phyloP scores from a whole-genome alignment of 78 protist genomes.

The Diacronema lutheri region DNA sequence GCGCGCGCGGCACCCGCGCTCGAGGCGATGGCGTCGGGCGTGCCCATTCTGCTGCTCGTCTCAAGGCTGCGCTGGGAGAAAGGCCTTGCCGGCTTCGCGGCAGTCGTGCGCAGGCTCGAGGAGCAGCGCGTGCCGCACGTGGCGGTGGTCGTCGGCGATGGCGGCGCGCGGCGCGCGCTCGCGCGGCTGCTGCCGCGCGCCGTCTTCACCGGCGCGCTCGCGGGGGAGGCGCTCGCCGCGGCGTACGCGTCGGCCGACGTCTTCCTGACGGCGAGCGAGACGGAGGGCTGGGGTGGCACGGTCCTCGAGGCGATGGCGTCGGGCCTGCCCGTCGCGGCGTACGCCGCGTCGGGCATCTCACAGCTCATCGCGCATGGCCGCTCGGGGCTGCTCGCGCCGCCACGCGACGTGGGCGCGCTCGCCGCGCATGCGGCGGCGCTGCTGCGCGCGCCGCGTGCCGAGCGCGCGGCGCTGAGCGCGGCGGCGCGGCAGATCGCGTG shows the following conservation, averaged over 20 bases:
- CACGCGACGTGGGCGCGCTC: not conserved
- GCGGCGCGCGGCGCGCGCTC: conserved; percentile 5
- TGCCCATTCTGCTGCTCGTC: conserved; percentile 4
- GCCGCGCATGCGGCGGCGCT: no score
- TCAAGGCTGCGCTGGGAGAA: conserved; percentile 30
- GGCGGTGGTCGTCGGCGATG: conserved; percentile 18
- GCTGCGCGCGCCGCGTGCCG: no score
- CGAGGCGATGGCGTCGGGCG: not conserved
- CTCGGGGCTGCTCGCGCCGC: not conserved
- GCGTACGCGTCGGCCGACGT: conserved; percentile 26
- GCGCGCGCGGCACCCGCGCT: not conserved
- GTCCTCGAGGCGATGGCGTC: conserved; percentile 39
- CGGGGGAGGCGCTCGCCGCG: not conserved
- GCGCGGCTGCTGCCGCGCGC: conserved; percentile 3
- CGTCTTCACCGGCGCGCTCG: not conserved
- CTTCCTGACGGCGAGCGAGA: conserved; percentile 4
- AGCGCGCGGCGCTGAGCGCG: no score
- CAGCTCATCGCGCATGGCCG: not conserved
- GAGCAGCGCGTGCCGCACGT: not conserved
- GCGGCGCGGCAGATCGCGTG: no score
- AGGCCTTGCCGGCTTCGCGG: not conserved
- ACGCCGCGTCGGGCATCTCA: conserved; percentile 6
- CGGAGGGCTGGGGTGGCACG: conserved; percentile 4
- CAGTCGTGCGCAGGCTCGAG: not conserved
- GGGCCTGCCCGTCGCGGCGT: conserved; percentile 30